Conservation (phyloP, 805 yeast genomes). For the Ogataea trehaloabstinens region DNA sequence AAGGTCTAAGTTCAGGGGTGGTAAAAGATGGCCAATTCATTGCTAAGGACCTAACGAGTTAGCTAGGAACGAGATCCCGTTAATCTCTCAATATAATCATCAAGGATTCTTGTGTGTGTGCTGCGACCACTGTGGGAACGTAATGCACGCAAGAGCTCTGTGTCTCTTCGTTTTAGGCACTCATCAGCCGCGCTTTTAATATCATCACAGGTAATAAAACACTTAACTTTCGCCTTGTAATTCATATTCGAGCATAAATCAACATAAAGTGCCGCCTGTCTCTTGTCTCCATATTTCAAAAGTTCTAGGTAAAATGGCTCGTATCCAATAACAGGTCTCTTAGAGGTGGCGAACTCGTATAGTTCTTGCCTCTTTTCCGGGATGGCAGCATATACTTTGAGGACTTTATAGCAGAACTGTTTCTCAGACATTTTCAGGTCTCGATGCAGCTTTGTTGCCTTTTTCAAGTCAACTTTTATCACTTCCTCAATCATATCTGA, state of each 20-base stretch:
- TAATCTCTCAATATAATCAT: constrained; percentile 23
- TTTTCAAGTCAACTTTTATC: constrained; percentile 45
- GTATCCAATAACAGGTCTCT: constrained; percentile 71
- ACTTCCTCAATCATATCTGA: constrained; percentile 48
- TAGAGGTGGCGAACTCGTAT: constrained; percentile 46
- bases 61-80: constrained; percentile 21
- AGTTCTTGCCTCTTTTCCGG: constrained; percentile 54
- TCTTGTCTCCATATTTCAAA: constrained; percentile 49
- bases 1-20: constrained; percentile 51
- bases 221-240: constrained; percentile 45
- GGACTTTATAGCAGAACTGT: constrained; percentile 52
- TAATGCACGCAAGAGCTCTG: constrained; percentile 24
- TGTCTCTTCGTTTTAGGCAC: constrained; percentile 44
- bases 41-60: constrained; percentile 5
- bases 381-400: constrained; percentile 45
- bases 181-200: constrained; percentile 48
- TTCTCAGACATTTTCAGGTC: constrained; percentile 57
- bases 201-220: constrained; percentile 54
- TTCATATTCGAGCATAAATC: constrained; percentile 45
- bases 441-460: constrained; percentile 47
- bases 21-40: constrained; percentile 38
- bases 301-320: constrained; percentile 59
- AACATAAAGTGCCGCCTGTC: constrained; percentile 62
- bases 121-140: constrained; percentile 3
- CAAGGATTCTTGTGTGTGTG: constrained; percentile 19